These are phyloP conservation scores for Paraphoma chrysanthemicola DNA, from an alignment of 2,329 filamentous ascomycete species.

Conservation along the genomic window DNA sequence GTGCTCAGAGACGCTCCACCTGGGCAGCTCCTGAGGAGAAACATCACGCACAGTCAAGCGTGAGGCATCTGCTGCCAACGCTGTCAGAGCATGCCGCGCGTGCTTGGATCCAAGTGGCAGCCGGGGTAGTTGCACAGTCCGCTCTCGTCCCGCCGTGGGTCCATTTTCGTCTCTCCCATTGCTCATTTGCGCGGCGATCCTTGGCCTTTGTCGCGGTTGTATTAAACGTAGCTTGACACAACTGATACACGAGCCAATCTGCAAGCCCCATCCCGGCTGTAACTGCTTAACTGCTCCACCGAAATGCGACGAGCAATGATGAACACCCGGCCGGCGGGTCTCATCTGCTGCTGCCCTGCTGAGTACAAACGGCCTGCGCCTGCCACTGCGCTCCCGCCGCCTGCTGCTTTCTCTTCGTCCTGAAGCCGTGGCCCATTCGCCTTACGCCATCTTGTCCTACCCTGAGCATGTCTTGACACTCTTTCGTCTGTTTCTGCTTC, in stretches of 20 bases:
- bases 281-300: conserved; percentile 21
- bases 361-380: conserved; percentile 1
- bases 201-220: conserved; percentile 5
- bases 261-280: conserved; percentile 16
- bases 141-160: conserved; percentile 7
- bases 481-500: conserved; percentile 16
- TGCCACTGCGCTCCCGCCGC: neutral
- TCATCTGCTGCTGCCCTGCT: conserved; percentile 11
- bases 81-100: neutral
- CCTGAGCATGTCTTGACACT: conserved; percentile 30
- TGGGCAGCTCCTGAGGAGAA: neutral
- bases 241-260: conserved; percentile 28
- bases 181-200: conserved; percentile 12
- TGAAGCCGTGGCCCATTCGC: conserved; percentile 7
- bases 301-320: conserved; percentile 21
- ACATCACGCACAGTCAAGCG: neutral
- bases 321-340: conserved; percentile 12
- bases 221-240: conserved; percentile 28
- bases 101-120: neutral
- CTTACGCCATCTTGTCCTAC: neutral
- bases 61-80: neutral
- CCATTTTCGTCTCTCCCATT: conserved; percentile 3
- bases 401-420: conserved; percentile 3
- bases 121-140: conserved; percentile 6
- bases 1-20: no score